Percentiles rank a stretch among this genome's conserved stretches.
These are phyloP conservation scores for Trypanosoma avium DNA, from an alignment of 208 protist genomes.

Conservation along the genomic window DNA sequence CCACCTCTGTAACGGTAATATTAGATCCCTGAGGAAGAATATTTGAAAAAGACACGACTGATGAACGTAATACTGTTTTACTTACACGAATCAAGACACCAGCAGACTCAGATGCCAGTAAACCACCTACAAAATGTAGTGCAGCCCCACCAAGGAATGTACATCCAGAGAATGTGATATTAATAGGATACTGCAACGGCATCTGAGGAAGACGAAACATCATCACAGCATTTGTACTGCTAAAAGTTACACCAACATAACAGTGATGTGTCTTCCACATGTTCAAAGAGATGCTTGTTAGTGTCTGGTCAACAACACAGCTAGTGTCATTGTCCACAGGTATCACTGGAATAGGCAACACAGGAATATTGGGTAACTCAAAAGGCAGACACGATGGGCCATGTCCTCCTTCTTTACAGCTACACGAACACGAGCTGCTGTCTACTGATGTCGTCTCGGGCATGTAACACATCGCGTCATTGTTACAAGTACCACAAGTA, in stretches of 20 bases:
- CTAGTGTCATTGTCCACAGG: background rate
- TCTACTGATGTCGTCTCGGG: background rate
- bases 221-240: background rate
- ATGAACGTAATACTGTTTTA: constrained; percentile 4
- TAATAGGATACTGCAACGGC: constrained; percentile 9
- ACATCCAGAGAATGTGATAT: constrained; percentile 16
- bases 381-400: background rate
- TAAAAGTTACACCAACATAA: constrained; percentile 16
- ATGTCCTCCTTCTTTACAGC: background rate
- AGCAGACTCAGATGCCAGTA: constrained; percentile 3
- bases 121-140: constrained; percentile 7
- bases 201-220: constrained; percentile 1
- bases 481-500: background rate
- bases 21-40: constrained; percentile 2
- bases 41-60: constrained; percentile 14
- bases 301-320: constrained; percentile 5
- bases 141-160: constrained; percentile 11
- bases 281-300: constrained; percentile 7
- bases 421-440: background rate
- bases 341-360: background rate
- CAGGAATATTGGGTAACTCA: background rate
- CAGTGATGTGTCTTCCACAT: constrained; percentile 22
- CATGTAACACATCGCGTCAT: constrained; percentile 8
- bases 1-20: constrained; percentile 8
- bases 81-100: constrained; percentile 10